Conservation (phyloP, 2,329 filamentous ascomycete genomes). For the Botryotinia globosa region DNA sequence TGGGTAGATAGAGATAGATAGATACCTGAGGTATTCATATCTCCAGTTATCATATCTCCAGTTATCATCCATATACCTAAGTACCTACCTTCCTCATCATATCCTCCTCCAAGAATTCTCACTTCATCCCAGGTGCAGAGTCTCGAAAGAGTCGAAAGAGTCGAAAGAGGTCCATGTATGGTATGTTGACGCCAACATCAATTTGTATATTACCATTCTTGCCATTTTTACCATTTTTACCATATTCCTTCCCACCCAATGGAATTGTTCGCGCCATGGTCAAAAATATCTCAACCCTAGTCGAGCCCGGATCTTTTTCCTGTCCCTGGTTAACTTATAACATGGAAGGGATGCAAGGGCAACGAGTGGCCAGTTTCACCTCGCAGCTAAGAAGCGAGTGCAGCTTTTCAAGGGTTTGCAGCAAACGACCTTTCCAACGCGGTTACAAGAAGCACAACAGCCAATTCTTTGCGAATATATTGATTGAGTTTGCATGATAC, state of each 20-base stretch:
- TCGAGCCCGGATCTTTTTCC: neutral
- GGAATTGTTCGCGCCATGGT: neutral
- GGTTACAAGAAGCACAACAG: slow-evolving; percentile 11
- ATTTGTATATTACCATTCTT: neutral
- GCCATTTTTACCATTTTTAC: neutral
- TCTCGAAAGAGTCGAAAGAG: neutral
- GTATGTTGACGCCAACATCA: neutral
- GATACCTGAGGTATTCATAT: too few relatives aligned
- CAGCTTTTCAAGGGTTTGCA: neutral
- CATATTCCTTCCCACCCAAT: neutral
- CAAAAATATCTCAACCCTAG: neutral
- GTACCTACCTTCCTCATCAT: neutral
- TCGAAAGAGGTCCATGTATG: neutral
- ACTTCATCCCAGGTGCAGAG: neutral
- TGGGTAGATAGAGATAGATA: too few relatives aligned
- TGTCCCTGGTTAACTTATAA: neutral
- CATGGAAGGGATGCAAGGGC: neutral
- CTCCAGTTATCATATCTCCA: too few relatives aligned
- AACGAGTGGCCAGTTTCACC: slow-evolving; percentile 7
- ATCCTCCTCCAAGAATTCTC: too few relatives aligned
- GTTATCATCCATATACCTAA: too few relatives aligned
- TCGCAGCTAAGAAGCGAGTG: neutral
- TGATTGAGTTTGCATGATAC: neutral
- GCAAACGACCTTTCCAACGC: neutral
- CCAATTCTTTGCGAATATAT: slow-evolving; percentile 2